phyloP scores from a whole-genome alignment of 2,329 filamentous ascomycete genomes.

The Ceratocystiopsis minuta region DNA sequence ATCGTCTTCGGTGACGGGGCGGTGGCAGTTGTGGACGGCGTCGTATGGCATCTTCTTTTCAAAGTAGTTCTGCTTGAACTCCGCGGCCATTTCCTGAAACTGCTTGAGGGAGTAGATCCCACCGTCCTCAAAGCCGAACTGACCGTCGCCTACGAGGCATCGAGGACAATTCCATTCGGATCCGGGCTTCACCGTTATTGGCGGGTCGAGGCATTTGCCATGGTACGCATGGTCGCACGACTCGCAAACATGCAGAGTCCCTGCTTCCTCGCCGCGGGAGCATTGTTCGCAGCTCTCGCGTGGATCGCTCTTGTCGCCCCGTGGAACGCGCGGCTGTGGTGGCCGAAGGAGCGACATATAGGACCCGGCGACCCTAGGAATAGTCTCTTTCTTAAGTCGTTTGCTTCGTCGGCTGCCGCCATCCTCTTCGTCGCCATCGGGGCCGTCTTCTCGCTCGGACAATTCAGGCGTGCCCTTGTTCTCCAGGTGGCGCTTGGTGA shows the following conservation, averaged over 20 bases:
- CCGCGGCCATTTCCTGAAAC: slow-evolving; percentile 89
- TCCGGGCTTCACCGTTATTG: slow-evolving; percentile 57
- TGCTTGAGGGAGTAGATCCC: slow-evolving; percentile 87
- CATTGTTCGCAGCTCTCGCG: slow-evolving; percentile 68
- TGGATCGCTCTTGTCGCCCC: slow-evolving; percentile 29
- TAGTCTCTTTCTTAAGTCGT: slow-evolving; percentile 64
- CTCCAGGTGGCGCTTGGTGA: slow-evolving; percentile 60
- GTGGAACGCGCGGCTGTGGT: slow-evolving; percentile 47
- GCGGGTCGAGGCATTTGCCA: slow-evolving; percentile 74
- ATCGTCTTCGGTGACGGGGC: slow-evolving; percentile 79
- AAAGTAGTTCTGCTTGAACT: slow-evolving; percentile 91
- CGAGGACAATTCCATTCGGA: slow-evolving; percentile 91
- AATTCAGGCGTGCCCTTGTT: slow-evolving; percentile 30
- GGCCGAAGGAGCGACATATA: slow-evolving; percentile 92
- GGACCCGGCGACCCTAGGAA: slow-evolving; percentile 81
- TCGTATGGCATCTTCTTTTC: slow-evolving; percentile 79
- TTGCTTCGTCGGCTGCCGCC: slow-evolving; percentile 70
- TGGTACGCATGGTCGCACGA: slow-evolving; percentile 84
- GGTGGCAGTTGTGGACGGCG: slow-evolving; percentile 60
- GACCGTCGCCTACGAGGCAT: slow-evolving; percentile 86
- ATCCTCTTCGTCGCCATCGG: slow-evolving; percentile 41
- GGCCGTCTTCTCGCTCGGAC: slow-evolving; percentile 25
- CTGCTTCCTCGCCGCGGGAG: slow-evolving; percentile 55
- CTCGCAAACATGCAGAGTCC: slow-evolving; percentile 64
- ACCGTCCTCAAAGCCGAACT: slow-evolving; percentile 95